phyloP scores from a whole-genome alignment of 2,329 filamentous ascomycete genomes.

The Leptographium procerum region DNA sequence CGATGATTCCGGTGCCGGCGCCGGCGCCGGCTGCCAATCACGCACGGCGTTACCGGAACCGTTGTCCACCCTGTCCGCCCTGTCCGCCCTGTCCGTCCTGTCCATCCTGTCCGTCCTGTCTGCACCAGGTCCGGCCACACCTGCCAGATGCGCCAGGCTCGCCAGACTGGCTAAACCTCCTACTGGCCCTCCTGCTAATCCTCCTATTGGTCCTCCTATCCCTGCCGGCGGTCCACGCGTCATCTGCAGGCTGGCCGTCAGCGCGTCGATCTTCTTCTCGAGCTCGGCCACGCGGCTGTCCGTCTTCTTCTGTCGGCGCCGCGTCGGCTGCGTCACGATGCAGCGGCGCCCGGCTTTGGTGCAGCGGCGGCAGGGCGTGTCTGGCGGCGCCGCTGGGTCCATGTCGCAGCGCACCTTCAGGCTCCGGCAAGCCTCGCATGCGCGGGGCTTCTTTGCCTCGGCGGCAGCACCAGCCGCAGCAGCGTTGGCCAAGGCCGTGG shows the following conservation, averaged over 20 bases:
- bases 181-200: too few species aligned
- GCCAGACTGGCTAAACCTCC: too few species aligned
- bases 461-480: neutral
- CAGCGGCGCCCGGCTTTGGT: constrained; percentile 69
- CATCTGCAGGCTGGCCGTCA: constrained; percentile 69
- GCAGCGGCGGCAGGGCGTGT: constrained; percentile 63
- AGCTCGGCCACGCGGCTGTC: constrained; percentile 82
- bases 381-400: constrained; percentile 42
- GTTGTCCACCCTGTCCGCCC: neutral
- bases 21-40: neutral
- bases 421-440: constrained; percentile 64
- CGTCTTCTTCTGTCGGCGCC: constrained; percentile 85
- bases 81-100: neutral
- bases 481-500: neutral
- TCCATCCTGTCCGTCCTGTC: neutral
- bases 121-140: neutral
- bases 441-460: constrained; percentile 56
- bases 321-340: constrained; percentile 59
- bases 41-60: neutral
- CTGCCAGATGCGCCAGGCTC: neutral
- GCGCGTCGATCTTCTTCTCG: constrained; percentile 82
- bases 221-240: constrained; percentile 12
- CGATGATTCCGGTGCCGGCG: neutral
- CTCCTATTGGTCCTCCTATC: too few species aligned
- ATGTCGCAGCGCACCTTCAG: constrained; percentile 81